Conservation (phyloP, 2,329 filamentous ascomycete genomes). For the Sporothrix schenckii region DNA sequence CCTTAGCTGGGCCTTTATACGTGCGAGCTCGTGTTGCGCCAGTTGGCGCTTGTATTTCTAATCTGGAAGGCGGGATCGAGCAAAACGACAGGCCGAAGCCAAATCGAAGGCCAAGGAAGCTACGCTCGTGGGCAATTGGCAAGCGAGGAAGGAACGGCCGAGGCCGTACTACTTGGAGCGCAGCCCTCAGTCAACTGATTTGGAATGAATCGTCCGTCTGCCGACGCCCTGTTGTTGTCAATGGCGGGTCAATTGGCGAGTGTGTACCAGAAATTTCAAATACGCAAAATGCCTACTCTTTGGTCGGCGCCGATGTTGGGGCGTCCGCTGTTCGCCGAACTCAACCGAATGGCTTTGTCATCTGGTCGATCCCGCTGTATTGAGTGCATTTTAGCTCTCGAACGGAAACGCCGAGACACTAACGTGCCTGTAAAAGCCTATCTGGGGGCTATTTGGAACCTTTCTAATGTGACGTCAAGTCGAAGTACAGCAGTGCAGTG, state of each 20-base stretch:
- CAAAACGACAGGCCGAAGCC: neutral
- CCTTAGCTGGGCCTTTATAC: conserved; percentile 17
- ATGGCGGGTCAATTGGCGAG: too few species aligned
- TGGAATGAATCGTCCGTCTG: neutral
- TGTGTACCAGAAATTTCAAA: neutral
- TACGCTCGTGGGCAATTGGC: neutral
- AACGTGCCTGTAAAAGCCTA: neutral
- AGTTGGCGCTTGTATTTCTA: conserved; percentile 26
- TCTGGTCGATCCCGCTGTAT: conserved; percentile 2
- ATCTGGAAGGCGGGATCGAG: conserved; percentile 9
- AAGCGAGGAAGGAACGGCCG: conserved; percentile 10
- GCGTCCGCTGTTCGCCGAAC: conserved; percentile 3
- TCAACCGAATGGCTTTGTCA: conserved; percentile 17
- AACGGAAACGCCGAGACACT: neutral
- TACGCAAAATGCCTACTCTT: neutral
- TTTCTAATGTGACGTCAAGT: conserved; percentile 1
- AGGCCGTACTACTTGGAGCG: too few species aligned
- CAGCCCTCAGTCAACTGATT: neutral
- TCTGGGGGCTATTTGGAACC: neutral
- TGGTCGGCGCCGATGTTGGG: neutral
- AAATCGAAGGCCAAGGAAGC: conserved; percentile 18
- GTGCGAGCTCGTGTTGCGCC: conserved; percentile 15
- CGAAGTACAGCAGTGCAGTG: too few species aligned
- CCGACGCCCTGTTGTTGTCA: neutral
- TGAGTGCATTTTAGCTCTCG: neutral